phyloP scores from a whole-genome alignment of 257 asterid species.

The Fraxinus excelsior region DNA sequence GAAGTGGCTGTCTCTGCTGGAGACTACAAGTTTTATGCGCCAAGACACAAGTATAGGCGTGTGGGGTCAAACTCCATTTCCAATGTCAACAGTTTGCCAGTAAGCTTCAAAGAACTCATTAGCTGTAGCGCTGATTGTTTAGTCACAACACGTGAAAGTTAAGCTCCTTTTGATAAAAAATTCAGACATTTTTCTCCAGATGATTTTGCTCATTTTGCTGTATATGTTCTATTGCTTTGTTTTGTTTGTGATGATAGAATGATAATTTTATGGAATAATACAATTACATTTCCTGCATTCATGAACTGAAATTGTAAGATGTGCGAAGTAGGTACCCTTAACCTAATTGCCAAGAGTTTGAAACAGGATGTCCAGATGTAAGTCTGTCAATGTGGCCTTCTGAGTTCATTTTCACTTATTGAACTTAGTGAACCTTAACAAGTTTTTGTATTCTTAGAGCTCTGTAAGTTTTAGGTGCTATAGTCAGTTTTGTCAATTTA shows the following conservation, averaged over 20 bases:
- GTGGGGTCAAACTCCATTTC: conserved; percentile 64
- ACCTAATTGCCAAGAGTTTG: neutral
- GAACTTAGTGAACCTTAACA: neutral
- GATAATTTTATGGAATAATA: neutral
- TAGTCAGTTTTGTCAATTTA: neutral
- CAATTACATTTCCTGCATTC: neutral
- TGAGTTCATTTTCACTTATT: neutral
- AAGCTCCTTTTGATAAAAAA: conserved; percentile 11
- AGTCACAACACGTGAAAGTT: conserved; percentile 22
- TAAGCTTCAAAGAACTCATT: conserved; percentile 38
- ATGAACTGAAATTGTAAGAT: neutral
- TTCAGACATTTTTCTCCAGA: conserved; percentile 70
- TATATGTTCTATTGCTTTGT: conserved; percentile 12
- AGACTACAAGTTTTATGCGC: conserved; percentile 97
- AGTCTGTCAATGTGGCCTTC: neutral
- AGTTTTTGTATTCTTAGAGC: neutral
- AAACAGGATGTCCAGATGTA: neutral
- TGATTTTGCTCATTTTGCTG: conserved; percentile 55
- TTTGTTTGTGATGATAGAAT: conserved; percentile 16
- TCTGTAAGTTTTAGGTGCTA: conserved; percentile 3
- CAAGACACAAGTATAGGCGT: conserved; percentile 94
- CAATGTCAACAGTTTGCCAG: conserved; percentile 72
- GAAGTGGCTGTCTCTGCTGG: conserved; percentile 77
- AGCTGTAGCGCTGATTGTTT: conserved; percentile 24
- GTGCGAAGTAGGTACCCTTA: neutral